phyloP scores from a whole-genome alignment of 306 rosid genomes.

The Glycine soja region DNA sequence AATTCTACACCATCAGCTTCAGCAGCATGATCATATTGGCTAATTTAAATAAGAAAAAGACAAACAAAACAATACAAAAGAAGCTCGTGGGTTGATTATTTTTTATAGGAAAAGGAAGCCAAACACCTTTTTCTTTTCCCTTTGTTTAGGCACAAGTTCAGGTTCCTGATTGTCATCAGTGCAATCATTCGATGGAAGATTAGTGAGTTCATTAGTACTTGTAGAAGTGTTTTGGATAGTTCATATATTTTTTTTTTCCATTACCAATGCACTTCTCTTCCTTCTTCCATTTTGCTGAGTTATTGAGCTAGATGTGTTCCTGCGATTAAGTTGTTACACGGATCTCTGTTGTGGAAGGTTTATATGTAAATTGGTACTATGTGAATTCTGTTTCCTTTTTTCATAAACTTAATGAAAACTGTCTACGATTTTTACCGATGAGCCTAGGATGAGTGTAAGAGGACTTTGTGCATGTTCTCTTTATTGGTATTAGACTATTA shows the following conservation, averaged over 20 bases:
- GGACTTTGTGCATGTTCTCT: background rate
- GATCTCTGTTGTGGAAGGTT: constrained; percentile 38
- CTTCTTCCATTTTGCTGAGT: constrained; percentile 26
- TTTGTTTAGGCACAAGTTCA: constrained; percentile 51
- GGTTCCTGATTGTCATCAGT: constrained; percentile 49
- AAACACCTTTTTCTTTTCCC: constrained; percentile 40
- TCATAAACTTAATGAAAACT: constrained; percentile 28
- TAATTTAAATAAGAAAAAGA: background rate
- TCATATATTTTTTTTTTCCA: constrained; percentile 38
- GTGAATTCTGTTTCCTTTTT: constrained; percentile 15
- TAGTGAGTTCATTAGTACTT: constrained; percentile 41
- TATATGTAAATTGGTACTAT: constrained; percentile 38
- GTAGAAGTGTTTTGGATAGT: constrained; percentile 45
- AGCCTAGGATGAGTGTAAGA: background rate
- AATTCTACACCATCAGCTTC: constrained; percentile 50
- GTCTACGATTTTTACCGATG: constrained; percentile 1
- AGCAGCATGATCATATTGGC: constrained; percentile 46
- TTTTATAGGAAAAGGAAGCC: constrained; percentile 53
- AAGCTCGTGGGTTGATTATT: constrained; percentile 51
- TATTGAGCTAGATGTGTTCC: constrained; percentile 45
- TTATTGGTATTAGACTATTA: background rate
- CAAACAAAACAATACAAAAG: constrained; percentile 21
- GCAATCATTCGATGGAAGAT: constrained; percentile 52
- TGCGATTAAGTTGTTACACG: constrained; percentile 39
- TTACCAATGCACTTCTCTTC: constrained; percentile 36